Percentiles rank a stretch among this genome's conserved stretches.
These are phyloP conservation scores for Ogataea populi-albae DNA, from an alignment of 805 yeast genomes.

Conservation along the genomic window DNA sequence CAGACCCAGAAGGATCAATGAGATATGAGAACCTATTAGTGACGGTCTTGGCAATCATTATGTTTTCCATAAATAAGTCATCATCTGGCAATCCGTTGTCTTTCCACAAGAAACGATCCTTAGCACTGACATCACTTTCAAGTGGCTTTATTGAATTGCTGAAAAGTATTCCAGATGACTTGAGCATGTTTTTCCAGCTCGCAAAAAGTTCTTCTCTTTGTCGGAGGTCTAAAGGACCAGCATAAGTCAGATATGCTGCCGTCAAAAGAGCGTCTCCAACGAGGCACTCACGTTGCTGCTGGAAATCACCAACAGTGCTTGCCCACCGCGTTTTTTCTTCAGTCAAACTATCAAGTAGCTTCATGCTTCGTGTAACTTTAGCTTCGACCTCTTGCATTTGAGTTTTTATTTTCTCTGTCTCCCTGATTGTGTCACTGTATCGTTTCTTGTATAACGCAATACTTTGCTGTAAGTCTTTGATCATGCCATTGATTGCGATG, in stretches of 20 bases:
- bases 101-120: constrained; percentile 50
- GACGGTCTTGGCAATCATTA: constrained; percentile 41
- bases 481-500: constrained; percentile 78
- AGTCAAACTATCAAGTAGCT: constrained; percentile 60
- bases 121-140: constrained; percentile 38
- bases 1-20: constrained; percentile 66
- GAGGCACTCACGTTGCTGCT: constrained; percentile 40
- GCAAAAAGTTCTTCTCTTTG: constrained; percentile 34
- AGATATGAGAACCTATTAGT: constrained; percentile 48
- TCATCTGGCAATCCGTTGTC: constrained; percentile 54
- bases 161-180: constrained; percentile 35
- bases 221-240: constrained; percentile 44
- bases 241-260: constrained; percentile 59
- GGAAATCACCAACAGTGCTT: constrained; percentile 51
- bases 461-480: constrained; percentile 63
- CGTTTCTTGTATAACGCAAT: constrained; percentile 64
- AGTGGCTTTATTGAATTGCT: constrained; percentile 36
- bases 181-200: constrained; percentile 31
- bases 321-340: constrained; percentile 76
- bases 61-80: constrained; percentile 61
- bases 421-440: constrained; percentile 75
- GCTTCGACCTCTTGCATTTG: constrained; percentile 63
- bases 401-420: constrained; percentile 67
- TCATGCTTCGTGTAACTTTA: constrained; percentile 61
- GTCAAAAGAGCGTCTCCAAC: constrained; percentile 66